These are phyloP conservation scores for Pleurotus platypus DNA, from an alignment of 768 basidiomycete species.

Conservation along the genomic window DNA sequence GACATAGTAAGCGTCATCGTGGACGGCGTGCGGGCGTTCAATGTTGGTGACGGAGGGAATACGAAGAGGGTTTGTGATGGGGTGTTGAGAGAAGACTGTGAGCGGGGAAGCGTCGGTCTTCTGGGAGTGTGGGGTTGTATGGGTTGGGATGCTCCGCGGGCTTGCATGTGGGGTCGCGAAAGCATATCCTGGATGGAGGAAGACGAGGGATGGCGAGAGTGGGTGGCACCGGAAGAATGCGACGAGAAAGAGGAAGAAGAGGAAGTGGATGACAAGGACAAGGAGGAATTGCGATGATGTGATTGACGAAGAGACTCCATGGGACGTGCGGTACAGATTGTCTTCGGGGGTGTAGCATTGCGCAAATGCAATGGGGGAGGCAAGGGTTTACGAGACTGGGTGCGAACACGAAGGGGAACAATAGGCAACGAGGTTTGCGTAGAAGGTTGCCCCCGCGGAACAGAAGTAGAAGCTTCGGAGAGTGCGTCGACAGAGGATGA, in stretches of 20 bases:
- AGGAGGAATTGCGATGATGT: constrained; percentile 2
- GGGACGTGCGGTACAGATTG: constrained; percentile 23
- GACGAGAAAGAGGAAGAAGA: neutral
- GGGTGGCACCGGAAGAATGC: neutral
- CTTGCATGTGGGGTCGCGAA: neutral
- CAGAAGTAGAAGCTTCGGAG: constrained; percentile 8
- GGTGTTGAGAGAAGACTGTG: constrained; percentile 31
- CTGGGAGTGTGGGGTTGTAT: neutral
- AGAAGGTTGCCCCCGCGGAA: constrained; percentile 15
- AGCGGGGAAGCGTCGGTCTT: constrained; percentile 10
- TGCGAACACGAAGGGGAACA: constrained; percentile 40
- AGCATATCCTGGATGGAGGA: neutral
- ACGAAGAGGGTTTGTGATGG: constrained; percentile 86
- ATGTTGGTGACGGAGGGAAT: constrained; percentile 74
- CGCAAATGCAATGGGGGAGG: constrained; percentile 58
- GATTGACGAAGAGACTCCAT: constrained; percentile 16
- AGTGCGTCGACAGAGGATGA: neutral
- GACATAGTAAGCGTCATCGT: constrained; percentile 68
- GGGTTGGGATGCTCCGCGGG: neutral
- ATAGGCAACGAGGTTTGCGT: constrained; percentile 25
- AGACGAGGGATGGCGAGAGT: constrained; percentile 1
- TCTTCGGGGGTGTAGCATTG: constrained; percentile 28
- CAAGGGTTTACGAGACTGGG: constrained; percentile 49
- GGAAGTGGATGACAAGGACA: neutral
- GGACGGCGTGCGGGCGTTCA: constrained; percentile 63